phyloP scores from a whole-genome alignment of 2,329 filamentous ascomycete genomes.

The Xylaria sp. region DNA sequence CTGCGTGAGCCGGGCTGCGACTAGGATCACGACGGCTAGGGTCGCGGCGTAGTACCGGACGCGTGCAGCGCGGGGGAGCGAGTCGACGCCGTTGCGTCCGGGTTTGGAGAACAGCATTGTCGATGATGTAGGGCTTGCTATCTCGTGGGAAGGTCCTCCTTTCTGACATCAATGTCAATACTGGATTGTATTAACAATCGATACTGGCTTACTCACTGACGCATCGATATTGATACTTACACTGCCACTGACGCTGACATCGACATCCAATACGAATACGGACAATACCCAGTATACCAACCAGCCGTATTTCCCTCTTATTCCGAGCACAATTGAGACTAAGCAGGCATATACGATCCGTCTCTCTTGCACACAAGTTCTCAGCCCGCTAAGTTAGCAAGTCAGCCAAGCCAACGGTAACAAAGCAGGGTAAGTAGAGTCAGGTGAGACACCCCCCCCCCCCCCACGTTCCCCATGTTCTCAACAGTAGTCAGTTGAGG shows the following conservation, averaged over 20 bases:
- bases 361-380: too few relatives aligned
- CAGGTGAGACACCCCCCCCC: neutral
- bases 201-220: neutral
- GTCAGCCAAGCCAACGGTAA: neutral
- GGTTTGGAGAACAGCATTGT: neutral
- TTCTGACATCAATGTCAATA: neutral
- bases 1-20: neutral
- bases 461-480: neutral
- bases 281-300: too few relatives aligned
- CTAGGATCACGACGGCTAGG: constrained; percentile 16
- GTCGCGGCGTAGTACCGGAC: constrained; percentile 39
- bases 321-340: too few relatives aligned
- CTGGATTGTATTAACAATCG: neutral
- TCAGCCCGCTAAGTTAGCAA: too few relatives aligned
- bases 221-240: neutral
- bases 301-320: too few relatives aligned
- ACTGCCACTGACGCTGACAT: neutral
- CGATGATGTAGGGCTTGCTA: neutral
- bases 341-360: too few relatives aligned
- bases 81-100: constrained; percentile 23
- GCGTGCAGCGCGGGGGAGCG: constrained; percentile 35
- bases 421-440: neutral
- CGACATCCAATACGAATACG: neutral
- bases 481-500: too few relatives aligned
- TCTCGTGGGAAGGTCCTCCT: neutral